These are phyloP conservation scores for Stentor roeselii DNA, from an alignment of 73 alveolate species.

Conservation along the genomic window DNA sequence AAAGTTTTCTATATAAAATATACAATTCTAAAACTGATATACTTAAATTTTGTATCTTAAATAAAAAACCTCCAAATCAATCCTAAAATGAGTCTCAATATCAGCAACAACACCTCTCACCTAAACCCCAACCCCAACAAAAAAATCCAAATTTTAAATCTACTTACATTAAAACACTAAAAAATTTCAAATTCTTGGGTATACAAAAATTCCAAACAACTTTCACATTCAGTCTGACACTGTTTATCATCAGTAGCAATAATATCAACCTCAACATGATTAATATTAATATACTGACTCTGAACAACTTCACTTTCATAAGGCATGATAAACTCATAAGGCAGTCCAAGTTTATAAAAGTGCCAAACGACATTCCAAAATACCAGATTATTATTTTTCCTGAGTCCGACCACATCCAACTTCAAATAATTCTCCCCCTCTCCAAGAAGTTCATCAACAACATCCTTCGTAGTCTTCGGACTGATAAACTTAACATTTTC, in stretches of 20 bases:
- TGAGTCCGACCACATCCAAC: not conserved
- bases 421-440: not conserved
- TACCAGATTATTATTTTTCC: not conserved
- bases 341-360: not conserved
- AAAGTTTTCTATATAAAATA: too few relatives aligned
- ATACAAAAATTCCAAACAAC: too few relatives aligned
- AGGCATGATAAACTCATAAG: slow-evolving; percentile 10
- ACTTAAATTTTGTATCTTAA: too few relatives aligned
- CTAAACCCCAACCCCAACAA: too few relatives aligned
- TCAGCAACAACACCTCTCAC: too few relatives aligned
- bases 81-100: too few relatives aligned
- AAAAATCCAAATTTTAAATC: too few relatives aligned
- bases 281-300: slow-evolving; percentile 18
- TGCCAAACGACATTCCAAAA: slow-evolving; percentile 22
- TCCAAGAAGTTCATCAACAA: not conserved
- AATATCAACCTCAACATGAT: not conserved
- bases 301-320: slow-evolving; percentile 10
- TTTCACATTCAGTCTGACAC: slow-evolving; percentile 7
- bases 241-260: not conserved
- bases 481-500: not conserved
- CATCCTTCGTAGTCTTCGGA: not conserved
- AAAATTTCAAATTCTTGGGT: too few relatives aligned
- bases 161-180: too few relatives aligned
- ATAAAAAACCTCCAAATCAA: too few relatives aligned
- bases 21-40: too few relatives aligned